Evolutionary conservation across 2,329 filamentous ascomycete species (phyloP).

Genomic region (Colletotrichum navitas): DNA sequence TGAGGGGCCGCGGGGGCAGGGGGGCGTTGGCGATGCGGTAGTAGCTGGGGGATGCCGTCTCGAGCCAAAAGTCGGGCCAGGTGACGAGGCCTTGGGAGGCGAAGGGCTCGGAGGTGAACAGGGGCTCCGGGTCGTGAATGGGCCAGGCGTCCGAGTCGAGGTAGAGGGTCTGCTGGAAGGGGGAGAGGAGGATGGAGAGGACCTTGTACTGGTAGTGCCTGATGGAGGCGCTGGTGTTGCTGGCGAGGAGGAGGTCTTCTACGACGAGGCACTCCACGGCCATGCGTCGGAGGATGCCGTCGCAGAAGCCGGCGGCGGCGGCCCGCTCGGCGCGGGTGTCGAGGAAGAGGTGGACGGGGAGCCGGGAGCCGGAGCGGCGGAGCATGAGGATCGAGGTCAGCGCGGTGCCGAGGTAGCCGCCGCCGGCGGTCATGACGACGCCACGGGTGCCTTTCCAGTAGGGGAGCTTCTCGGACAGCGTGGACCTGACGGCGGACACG

Average conservation of each 20-base stretch:
- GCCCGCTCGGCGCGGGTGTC: constrained; percentile 50
- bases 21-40: constrained; percentile 57
- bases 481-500: constrained; percentile 45
- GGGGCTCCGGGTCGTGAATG: constrained; percentile 49
- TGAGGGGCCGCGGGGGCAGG: constrained; percentile 48
- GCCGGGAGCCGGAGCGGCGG: constrained; percentile 60
- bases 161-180: constrained; percentile 70
- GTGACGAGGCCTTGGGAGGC: constrained; percentile 64
- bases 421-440: constrained; percentile 64
- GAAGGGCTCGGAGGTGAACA: constrained; percentile 67
- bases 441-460: constrained; percentile 53
- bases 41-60: constrained; percentile 57
- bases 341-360: constrained; percentile 60
- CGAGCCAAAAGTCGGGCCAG: constrained; percentile 68
- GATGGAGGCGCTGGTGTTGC: constrained; percentile 41
- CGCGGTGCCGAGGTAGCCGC: constrained; percentile 61
- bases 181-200: constrained; percentile 68
- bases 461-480: constrained; percentile 51
- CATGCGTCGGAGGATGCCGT: constrained; percentile 47
- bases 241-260: constrained; percentile 45
- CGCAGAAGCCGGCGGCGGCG: constrained; percentile 47
- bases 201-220: constrained; percentile 68
- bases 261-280: constrained; percentile 51
- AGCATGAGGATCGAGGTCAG: constrained; percentile 65
- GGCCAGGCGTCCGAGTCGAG: constrained; percentile 71